A percentile compares a stretch with the other conserved stretches of the same genome.
Evolutionary conservation across 805 yeast species (phyloP).

Genomic region (Candida sakaeoensis): DNA sequence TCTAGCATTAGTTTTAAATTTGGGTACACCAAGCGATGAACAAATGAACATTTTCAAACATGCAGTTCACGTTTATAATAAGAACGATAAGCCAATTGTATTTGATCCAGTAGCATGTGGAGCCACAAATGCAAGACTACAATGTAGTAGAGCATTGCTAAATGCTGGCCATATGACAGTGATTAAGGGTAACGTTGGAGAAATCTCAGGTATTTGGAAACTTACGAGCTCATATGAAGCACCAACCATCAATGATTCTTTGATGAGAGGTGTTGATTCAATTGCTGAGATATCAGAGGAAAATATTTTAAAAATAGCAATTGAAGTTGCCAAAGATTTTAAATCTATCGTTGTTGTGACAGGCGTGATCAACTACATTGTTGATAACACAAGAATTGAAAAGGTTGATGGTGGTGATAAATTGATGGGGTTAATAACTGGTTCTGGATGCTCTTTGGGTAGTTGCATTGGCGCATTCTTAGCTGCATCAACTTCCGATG

Average conservation of each 20-base stretch:
- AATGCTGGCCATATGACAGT: constrained; percentile 58
- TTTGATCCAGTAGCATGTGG: constrained; percentile 95
- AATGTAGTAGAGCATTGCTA: constrained; percentile 46
- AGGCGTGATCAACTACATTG: constrained; percentile 42
- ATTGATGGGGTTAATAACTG: constrained; percentile 68
- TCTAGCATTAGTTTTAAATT: constrained; percentile 60
- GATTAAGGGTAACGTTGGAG: constrained; percentile 86
- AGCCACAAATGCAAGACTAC: constrained; percentile 59
- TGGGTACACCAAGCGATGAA: constrained; percentile 63
- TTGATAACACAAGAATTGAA: constrained; percentile 13
- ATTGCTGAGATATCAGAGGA: constrained; percentile 21
- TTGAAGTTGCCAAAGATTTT: constrained; percentile 45
- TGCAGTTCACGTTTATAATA: constrained; percentile 61
- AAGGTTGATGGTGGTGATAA: constrained; percentile 54
- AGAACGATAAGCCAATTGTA: constrained; percentile 55
- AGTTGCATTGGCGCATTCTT: constrained; percentile 60
- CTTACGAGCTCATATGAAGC: constrained; percentile 21
- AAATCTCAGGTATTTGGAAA: constrained; percentile 58
- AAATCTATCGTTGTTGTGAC: constrained; percentile 67
- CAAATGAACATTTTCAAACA: constrained; percentile 39
- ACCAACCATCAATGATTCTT: constrained; percentile 20
- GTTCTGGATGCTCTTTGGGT: constrained; percentile 82
- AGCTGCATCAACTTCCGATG: constrained; percentile 33
- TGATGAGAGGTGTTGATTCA: constrained; percentile 76
- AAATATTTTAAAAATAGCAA: constrained; percentile 38